These are phyloP conservation scores for Oxytropis ochrocephala DNA, from an alignment of 306 rosid genomes.

Conservation along the genomic window DNA sequence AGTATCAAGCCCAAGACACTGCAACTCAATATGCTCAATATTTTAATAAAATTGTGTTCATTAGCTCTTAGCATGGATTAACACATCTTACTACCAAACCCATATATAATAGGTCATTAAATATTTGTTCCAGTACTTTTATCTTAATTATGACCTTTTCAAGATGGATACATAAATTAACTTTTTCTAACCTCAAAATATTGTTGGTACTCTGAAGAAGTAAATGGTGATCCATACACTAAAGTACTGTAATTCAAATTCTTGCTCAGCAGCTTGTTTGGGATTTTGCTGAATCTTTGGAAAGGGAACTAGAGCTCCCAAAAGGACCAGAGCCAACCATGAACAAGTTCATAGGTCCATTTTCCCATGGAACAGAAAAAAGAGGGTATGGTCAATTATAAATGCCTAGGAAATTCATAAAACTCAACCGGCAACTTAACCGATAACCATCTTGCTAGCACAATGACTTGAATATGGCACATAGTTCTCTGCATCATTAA, in stretches of 20 bases:
- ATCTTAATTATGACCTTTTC: neutral
- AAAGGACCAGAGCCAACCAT: slow-evolving; percentile 43
- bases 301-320: slow-evolving; percentile 29
- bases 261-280: slow-evolving; percentile 22
- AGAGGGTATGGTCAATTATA: slow-evolving; percentile 79
- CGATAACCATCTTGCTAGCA: slow-evolving; percentile 73
- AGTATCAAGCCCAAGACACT: neutral
- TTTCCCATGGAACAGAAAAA: slow-evolving; percentile 77
- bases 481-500: slow-evolving; percentile 71
- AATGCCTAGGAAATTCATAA: slow-evolving; percentile 59
- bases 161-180: neutral
- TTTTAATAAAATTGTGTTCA: no score
- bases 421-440: slow-evolving; percentile 70
- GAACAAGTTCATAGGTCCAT: slow-evolving; percentile 25
- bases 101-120: no score
- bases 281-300: slow-evolving; percentile 34
- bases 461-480: slow-evolving; percentile 79
- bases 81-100: neutral
- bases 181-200: slow-evolving; percentile 62
- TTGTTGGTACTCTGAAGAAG: slow-evolving; percentile 62
- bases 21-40: neutral
- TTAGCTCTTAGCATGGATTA: neutral
- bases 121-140: neutral
- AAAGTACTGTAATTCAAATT: slow-evolving; percentile 34
- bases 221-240: slow-evolving; percentile 68